Evolutionary conservation across 306 rosid species (phyloP).

Genomic region (Psophocarpus tetragonolobus): DNA sequence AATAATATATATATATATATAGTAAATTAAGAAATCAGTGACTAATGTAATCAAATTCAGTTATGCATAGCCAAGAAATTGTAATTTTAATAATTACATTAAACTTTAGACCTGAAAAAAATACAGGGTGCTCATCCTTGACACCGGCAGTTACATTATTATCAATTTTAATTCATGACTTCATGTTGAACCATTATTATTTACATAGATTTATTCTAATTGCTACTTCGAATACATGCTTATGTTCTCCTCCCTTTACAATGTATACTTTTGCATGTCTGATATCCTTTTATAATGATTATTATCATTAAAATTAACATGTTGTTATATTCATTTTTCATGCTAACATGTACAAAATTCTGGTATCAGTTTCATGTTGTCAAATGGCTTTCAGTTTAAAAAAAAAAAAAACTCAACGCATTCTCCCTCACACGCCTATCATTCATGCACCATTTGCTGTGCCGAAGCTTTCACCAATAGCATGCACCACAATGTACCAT

Average conservation of each 20-base stretch:
- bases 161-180: not conserved
- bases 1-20: too few species aligned
- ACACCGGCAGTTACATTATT: not conserved
- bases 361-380: slow-evolving; percentile 19
- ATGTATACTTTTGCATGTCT: not conserved
- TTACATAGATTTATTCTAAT: not conserved
- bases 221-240: not conserved
- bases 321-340: not conserved
- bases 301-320: not conserved
- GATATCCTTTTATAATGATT: not conserved
- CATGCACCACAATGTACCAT: too few species aligned
- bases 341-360: not conserved
- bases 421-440: too few species aligned
- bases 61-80: not conserved
- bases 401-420: too few species aligned
- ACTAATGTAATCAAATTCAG: not conserved
- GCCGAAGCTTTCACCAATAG: too few species aligned
- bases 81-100: not conserved
- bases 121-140: not conserved
- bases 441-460: too few species aligned
- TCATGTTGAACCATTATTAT: not conserved
- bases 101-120: not conserved
- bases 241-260: not conserved
- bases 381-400: too few species aligned
- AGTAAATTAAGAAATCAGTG: too few species aligned